These are phyloP conservation scores for Kregervanrija delftensis DNA, from an alignment of 805 yeast genomes.

Conservation along the genomic window DNA sequence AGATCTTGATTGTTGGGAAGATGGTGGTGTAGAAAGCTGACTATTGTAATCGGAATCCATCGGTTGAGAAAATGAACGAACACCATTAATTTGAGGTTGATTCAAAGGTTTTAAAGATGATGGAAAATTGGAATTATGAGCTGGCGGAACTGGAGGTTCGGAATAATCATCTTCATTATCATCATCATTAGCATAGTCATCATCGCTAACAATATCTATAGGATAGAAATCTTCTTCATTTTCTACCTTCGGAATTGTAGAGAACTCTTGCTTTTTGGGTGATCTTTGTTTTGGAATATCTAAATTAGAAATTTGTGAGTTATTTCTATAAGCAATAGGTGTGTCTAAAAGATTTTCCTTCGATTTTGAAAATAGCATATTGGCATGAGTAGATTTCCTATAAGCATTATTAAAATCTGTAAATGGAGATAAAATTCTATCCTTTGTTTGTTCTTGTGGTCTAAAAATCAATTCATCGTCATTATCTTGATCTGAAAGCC, in stretches of 20 bases:
- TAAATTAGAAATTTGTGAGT: not conserved
- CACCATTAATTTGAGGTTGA: not conserved
- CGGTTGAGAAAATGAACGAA: not conserved
- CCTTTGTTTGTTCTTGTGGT: constrained; percentile 1
- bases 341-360: not conserved
- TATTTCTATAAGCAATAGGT: not conserved
- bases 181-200: not conserved
- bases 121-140: not conserved
- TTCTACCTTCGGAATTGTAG: not conserved
- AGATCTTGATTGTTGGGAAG: constrained; percentile 12
- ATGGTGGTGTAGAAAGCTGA: not conserved
- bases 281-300: constrained; percentile 17
- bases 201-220: constrained; percentile 2
- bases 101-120: not conserved
- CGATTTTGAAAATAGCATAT: too few species aligned
- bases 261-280: not conserved
- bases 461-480: constrained; percentile 5
- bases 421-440: constrained; percentile 29
- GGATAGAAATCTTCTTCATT: constrained; percentile 1
- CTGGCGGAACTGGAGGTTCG: not conserved
- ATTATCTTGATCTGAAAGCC: constrained; percentile 5
- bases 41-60: too few species aligned
- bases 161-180: not conserved
- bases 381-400: constrained; percentile 19
- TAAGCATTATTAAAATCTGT: constrained; percentile 28